Conservation (phyloP, 345 rosid genomes). For the Populus pruinosa region DNA sequence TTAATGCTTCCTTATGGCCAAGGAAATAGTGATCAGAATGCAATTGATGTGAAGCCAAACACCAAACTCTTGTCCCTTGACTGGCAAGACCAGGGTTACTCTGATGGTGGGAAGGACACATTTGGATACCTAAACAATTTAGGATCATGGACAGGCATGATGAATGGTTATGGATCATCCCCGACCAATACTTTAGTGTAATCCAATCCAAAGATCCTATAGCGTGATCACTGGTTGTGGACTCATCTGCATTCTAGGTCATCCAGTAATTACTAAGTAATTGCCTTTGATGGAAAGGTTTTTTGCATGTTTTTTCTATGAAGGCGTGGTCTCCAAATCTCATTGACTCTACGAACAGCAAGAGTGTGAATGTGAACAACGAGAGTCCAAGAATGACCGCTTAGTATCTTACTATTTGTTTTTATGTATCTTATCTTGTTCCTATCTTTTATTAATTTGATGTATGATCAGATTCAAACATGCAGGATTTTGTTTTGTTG, state of each 20-base stretch:
- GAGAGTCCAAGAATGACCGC: constrained; percentile 35
- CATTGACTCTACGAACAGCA: constrained; percentile 10
- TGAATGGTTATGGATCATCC: constrained; percentile 46
- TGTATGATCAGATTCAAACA: constrained; percentile 22
- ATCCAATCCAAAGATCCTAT: not conserved
- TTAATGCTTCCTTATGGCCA: constrained; percentile 54
- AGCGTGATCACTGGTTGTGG: not conserved
- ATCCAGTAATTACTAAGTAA: not conserved
- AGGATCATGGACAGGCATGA: constrained; percentile 61
- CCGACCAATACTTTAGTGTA: constrained; percentile 48
- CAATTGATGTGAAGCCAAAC: constrained; percentile 68
- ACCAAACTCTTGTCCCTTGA: constrained; percentile 67
- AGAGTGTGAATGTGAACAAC: constrained; percentile 28
- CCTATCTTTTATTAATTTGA: constrained; percentile 12
- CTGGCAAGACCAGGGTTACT: constrained; percentile 75
- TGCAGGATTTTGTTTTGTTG: constrained; percentile 34
- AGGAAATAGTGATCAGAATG: constrained; percentile 35
- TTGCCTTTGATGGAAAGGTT: constrained; percentile 9
- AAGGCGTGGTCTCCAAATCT: constrained; percentile 10
- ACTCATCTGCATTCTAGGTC: not conserved
- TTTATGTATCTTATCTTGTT: constrained; percentile 6
- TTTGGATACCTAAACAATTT: constrained; percentile 40
- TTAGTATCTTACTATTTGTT: constrained; percentile 23
- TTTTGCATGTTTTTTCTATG: constrained; percentile 2
- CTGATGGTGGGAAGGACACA: constrained; percentile 48